Evolutionary conservation across 2,329 filamentous ascomycete species (phyloP).

Genomic region (Xylariaceae sp.): DNA sequence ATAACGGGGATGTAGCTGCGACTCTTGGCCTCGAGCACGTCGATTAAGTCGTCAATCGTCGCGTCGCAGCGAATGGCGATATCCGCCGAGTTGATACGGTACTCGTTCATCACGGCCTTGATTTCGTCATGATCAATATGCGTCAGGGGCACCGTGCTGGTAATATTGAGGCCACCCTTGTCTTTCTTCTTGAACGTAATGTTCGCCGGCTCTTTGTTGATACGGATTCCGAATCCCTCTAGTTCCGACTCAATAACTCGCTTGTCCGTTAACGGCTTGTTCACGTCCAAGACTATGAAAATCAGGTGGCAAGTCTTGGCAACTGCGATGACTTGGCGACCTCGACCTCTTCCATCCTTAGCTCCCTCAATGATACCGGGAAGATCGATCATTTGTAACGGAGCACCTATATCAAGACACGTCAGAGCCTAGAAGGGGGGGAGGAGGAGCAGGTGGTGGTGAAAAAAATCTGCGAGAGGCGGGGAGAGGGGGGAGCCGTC

Average conservation of each 20-base stretch:
- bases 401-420: constrained; percentile 54
- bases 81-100: constrained; percentile 92
- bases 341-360: constrained; percentile 95
- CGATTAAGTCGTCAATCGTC: constrained; percentile 94
- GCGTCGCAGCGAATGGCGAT: constrained; percentile 97
- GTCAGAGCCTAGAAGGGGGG: constrained; percentile 4
- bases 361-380: constrained; percentile 98
- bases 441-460: neutral
- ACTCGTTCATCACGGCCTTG: constrained; percentile 95
- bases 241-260: constrained; percentile 89
- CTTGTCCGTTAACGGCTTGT: constrained; percentile 97
- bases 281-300: constrained; percentile 97
- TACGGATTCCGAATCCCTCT: constrained; percentile 94
- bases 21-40: constrained; percentile 89
- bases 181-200: constrained; percentile 99
- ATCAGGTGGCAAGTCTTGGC: constrained; percentile 98
- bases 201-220: constrained; percentile 96
- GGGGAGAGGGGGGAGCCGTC: neutral
- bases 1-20: constrained; percentile 98
- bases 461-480: neutral
- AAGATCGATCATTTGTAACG: constrained; percentile 96
- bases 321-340: constrained; percentile 96
- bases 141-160: constrained; percentile 83
- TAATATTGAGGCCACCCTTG: constrained; percentile 93
- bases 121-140: constrained; percentile 97